Base-by-base conservation (phyloP, 2,329 filamentous ascomycete species). In the Cephalotrichum gorgonifer region DNA sequence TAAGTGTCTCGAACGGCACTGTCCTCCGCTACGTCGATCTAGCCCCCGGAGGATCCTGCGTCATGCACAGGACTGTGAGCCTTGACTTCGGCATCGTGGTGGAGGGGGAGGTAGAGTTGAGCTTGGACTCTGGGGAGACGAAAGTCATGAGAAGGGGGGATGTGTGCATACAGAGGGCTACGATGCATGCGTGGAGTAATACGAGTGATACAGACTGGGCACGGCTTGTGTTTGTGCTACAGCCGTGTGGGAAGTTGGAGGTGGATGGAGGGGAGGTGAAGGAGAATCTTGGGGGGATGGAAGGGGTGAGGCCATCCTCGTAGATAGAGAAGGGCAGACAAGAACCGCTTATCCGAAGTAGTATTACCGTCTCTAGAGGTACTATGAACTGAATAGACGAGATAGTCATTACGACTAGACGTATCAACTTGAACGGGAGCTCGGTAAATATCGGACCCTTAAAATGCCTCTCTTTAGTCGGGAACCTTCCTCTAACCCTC, bases 161-260 rank as follows among this genome's bases (percentile, higher is more conserved):
- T 54, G 60, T 79, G 7, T 69, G 70, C 5, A 68, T 81, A 5
- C 76, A 81, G 60, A 63, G 77, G 30, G 75, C 66, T 0, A 79
- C 75, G 1, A 76, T 73, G 66, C 77, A 80, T 57, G 68, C 70
- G 6, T 79, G 75, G 75, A 62, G 64, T 44, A 78, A 79, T 45
- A 54, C 56, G 15, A 69, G 68, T 48, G 53, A 62, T 33, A 70
- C 62, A 0, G 64, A 69, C n/a, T 74, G 71, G 72, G 64, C 66
- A 2, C 59, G 72, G 17, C 31, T 45, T 26, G n/a, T 45, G 43
- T 45, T 17, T 28, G 28, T 45, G 17, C 23, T 45, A 50, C 58
- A 64, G 56, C 61, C 60, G 25, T 23, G 52, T 2, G 27, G 33
- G 28, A 26, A 47, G 1, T 43, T 59, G 2, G 30, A 14, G 2